Evolutionary conservation across 306 rosid species (phyloP), one percentile per base, ranked within the genome.

Genomic region (Cucurbita argyrosperma): DNA sequence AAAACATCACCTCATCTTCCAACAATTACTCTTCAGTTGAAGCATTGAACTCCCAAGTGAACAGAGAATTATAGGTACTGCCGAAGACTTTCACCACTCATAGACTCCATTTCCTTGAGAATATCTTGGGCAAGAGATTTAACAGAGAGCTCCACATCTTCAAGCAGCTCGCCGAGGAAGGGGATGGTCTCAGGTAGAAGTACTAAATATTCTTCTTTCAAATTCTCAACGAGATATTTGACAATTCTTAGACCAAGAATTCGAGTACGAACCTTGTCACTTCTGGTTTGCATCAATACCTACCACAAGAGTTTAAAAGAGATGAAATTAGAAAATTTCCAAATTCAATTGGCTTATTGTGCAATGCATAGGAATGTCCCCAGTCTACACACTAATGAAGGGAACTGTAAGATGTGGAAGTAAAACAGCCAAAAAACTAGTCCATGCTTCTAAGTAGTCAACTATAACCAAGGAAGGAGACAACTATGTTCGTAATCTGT

Each of bases 281-380:
- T 86, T 30, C 98, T 78, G 53, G 98, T 90, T 65, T 86, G 96
- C 95, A 94, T 87, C 82, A 94, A 85, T 35, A 94, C 98, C 98
- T 94, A 85, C 57, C 84, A 58, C 73, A 74, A 16, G 12, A 64
- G 51, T 7, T 23, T n/a, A 21, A 18, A 47, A 67, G 39, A 46
- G n/a, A 68, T 10, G 45, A 18, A 19, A 66, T 66, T 10, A 21
- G 54, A 5, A 66, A 45, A 66, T 42, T 66, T 11, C 10, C 13
- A 4, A 1, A 11, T 6, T 10, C 5, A 45, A 10, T 18, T 11
- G 2, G 18, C 38, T 19, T 42, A 45, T 6, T 6, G 50, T 40
- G 70, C 14, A 63, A 8, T 8, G 43, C 15, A 11, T 7, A 57
- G 56, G 56, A 23, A 26, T 58, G 63, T 10, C 7, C 15, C 3